Conservation (phyloP, 1,139 yeast species). For the Pichia sp. region DNA sequence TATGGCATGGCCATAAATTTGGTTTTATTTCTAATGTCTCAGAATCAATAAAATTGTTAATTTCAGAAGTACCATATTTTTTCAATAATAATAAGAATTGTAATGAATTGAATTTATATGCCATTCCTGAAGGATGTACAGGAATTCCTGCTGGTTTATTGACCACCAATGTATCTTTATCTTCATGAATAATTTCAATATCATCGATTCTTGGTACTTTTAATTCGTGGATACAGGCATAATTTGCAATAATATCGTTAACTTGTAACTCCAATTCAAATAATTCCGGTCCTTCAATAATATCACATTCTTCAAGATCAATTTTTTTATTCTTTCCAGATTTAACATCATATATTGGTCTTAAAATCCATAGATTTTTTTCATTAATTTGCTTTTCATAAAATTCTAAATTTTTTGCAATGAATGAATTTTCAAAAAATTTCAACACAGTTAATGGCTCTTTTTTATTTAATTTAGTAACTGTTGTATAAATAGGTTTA, state of each 20-base stretch:
- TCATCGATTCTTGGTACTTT: conserved; percentile 5
- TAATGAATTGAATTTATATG: conserved; percentile 31
- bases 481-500: not conserved
- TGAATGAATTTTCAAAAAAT: conserved; percentile 5
- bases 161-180: conserved; percentile 48
- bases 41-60: not conserved
- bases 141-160: conserved; percentile 73
- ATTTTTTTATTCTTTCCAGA: not conserved
- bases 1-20: conserved; percentile 48
- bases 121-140: conserved; percentile 64
- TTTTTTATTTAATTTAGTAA: not conserved
- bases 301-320: not conserved
- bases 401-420: conserved; percentile 8
- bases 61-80: not conserved
- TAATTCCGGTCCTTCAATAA: conserved; percentile 8
- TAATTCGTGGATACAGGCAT: conserved; percentile 17
- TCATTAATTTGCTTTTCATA: conserved; percentile 5
- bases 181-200: conserved; percentile 32
- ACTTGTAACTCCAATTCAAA: conserved; percentile 2
- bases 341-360: conserved; percentile 1
- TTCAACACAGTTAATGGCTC: conserved; percentile 2
- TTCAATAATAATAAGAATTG: conserved; percentile 1
- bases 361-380: conserved; percentile 4
- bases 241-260: conserved; percentile 11
- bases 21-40: conserved; percentile 24